Conservation (phyloP, 495 filamentous ascomycete species). For the Evansstolkia leycettana region DNA sequence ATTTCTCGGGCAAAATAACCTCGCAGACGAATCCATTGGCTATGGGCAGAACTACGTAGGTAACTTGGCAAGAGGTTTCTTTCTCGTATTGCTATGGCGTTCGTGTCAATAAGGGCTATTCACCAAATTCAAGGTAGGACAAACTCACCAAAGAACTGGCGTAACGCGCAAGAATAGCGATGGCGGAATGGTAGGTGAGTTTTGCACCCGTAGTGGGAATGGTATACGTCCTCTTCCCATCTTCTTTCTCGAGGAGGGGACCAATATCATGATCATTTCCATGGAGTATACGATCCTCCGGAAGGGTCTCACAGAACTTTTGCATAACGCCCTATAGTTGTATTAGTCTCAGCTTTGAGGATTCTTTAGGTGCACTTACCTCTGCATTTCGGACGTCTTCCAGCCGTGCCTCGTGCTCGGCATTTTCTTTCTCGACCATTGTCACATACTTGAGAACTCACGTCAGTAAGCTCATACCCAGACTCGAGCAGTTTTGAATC, state of each 20-base stretch:
- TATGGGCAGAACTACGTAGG: conserved; percentile 47
- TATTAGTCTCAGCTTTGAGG: conserved; percentile 18
- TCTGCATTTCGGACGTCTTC: conserved; percentile 44
- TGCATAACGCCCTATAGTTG: conserved; percentile 41
- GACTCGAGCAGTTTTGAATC: not conserved
- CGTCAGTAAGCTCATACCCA: not conserved
- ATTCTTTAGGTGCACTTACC: conserved; percentile 11
- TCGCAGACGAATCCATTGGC: conserved; percentile 65
- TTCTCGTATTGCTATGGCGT: conserved; percentile 46
- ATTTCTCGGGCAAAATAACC: conserved; percentile 64
- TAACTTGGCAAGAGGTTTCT: conserved; percentile 40
- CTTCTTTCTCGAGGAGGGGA: conserved; percentile 41
- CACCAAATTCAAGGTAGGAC: conserved; percentile 1
- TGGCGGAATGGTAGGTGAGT: conserved; percentile 64
- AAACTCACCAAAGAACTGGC: conserved; percentile 40
- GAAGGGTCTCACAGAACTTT: conserved; percentile 61
- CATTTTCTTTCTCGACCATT: conserved; percentile 65
- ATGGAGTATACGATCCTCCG: conserved; percentile 59
- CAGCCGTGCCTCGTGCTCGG: conserved; percentile 40
- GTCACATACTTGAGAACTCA: conserved; percentile 51
- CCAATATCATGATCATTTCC: conserved; percentile 48
- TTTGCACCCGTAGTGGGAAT: conserved; percentile 63
- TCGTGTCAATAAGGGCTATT: no score
- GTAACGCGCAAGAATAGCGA: conserved; percentile 54
- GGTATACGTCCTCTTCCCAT: conserved; percentile 41